phyloP scores from a whole-genome alignment of 2,329 filamentous ascomycete genomes.

The Fusarium sp. region DNA sequence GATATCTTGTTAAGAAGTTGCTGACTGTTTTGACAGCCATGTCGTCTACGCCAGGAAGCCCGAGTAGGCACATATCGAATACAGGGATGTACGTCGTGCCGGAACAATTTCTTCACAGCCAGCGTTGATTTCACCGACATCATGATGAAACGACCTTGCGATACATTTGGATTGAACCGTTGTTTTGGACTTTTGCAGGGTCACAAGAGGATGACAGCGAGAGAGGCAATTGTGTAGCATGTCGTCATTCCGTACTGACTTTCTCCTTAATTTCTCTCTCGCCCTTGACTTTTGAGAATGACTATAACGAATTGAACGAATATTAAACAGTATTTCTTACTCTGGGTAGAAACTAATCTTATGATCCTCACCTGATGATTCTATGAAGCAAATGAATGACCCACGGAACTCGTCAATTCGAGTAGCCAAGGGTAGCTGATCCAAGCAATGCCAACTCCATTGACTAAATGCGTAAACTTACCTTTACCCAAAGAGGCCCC shows the following conservation, averaged over 20 bases:
- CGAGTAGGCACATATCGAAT: not conserved
- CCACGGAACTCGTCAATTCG: not conserved
- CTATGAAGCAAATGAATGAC: not conserved
- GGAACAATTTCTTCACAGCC: not conserved
- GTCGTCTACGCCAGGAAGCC: constrained; percentile 27
- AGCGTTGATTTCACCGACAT: not conserved
- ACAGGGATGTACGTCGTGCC: not conserved
- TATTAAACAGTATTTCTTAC: not conserved
- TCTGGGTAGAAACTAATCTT: not conserved
- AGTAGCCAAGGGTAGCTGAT: not conserved
- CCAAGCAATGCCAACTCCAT: not conserved
- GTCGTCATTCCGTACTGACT: not conserved
- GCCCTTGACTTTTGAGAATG: not conserved
- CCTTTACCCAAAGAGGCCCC: too few species aligned
- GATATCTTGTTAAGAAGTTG: rapidly evolving
- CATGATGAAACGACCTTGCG: not conserved
- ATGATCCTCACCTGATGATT: not conserved
- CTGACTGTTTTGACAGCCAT: constrained; percentile 19
- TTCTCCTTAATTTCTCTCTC: too few species aligned
- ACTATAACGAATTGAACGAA: not conserved
- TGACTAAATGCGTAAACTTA: too few species aligned
- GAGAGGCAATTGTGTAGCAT: not conserved
- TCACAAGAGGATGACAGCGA: not conserved
- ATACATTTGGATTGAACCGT: not conserved
- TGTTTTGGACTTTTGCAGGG: not conserved